A percentile compares a stretch with the other conserved stretches of the same genome.
phyloP scores from a whole-genome alignment of 306 rosid genomes.

The Prunus dulcis region DNA sequence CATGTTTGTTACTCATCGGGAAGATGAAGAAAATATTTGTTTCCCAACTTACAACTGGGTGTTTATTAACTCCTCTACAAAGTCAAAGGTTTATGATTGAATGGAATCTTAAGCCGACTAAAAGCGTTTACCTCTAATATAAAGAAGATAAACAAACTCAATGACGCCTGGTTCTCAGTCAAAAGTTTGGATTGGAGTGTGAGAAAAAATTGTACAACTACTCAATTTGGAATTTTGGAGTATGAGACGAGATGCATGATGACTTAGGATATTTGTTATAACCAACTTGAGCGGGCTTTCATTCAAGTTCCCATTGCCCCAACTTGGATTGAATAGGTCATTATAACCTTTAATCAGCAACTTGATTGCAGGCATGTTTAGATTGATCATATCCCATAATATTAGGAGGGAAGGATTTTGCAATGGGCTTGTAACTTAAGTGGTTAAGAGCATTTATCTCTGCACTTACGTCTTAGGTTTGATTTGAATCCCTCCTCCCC shows the following conservation, averaged over 20 bases:
- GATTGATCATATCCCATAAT: no score
- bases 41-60: neutral
- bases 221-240: neutral
- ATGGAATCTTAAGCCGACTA: neutral
- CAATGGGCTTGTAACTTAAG: no score
- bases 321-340: no score
- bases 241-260: neutral
- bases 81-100: neutral
- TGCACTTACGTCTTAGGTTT: rapidly evolving
- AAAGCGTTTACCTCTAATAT: neutral
- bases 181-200: no score
- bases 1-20: neutral
- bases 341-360: no score
- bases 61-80: neutral
- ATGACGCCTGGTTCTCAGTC: neutral
- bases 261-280: neutral
- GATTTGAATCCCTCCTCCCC: no score
- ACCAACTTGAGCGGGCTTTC: no score
- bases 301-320: no score
- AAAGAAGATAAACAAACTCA: neutral
- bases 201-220: no score
- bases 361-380: no score
- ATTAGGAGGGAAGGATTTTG: no score
- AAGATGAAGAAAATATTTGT: neutral
- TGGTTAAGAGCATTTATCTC: no score